phyloP scores from a whole-genome alignment of 2,329 filamentous ascomycete genomes.

The Phoma sp. region DNA sequence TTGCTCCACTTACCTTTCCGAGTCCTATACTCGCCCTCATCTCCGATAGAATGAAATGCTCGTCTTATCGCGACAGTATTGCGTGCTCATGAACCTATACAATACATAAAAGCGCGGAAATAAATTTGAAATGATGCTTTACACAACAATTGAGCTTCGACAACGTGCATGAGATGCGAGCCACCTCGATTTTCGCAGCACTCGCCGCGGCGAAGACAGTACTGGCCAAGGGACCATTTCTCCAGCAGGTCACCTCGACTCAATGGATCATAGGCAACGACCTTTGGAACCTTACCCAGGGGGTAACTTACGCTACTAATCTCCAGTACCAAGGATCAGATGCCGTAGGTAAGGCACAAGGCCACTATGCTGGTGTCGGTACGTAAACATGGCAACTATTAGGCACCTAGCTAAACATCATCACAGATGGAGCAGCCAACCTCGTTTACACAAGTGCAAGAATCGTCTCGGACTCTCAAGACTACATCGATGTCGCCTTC shows the following conservation, averaged over 20 bases:
- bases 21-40: background rate
- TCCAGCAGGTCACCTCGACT: constrained; percentile 24
- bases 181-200: background rate
- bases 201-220: background rate
- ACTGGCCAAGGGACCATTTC: constrained; percentile 25
- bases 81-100: constrained; percentile 1
- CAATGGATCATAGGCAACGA: constrained; percentile 45
- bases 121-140: background rate
- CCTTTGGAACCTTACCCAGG: constrained; percentile 46
- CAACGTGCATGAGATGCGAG: constrained; percentile 1
- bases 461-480: constrained; percentile 37
- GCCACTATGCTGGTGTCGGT: constrained; percentile 51
- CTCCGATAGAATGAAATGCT: background rate
- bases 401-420: background rate
- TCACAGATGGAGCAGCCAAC: constrained; percentile 48
- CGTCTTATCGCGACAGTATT: constrained; percentile 8
- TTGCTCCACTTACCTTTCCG: constrained; percentile 8
- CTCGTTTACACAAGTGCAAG: constrained; percentile 53
- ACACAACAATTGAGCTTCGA: background rate
- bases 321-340: constrained; percentile 46
- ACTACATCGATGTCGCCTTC: constrained; percentile 56
- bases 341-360: constrained; percentile 43
- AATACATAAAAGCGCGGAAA: background rate
- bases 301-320: constrained; percentile 41
- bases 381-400: background rate